A percentile compares a stretch with the other conserved stretches of the same genome.
Conservation (phyloP, 345 rosid genomes). For the Gossypium australe region DNA sequence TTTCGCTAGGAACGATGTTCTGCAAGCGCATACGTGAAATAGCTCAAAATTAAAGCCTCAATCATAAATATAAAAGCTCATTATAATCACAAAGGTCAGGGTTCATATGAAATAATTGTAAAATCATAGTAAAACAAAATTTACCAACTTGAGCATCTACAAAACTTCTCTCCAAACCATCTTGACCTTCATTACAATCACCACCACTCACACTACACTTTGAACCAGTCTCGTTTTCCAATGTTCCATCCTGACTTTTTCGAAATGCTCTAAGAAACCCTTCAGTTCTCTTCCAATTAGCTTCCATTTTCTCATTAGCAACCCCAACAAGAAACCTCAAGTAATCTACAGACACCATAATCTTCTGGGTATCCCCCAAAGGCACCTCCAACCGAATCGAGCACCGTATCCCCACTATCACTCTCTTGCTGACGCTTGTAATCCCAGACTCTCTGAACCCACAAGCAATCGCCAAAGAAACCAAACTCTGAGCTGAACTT, state of each 20-base stretch:
- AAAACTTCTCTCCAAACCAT: slow-evolving; percentile 18
- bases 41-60: not conserved
- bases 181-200: slow-evolving; percentile 13
- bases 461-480: slow-evolving; percentile 54
- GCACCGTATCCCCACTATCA: slow-evolving; percentile 77
- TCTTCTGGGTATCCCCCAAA: slow-evolving; percentile 43
- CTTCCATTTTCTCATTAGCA: slow-evolving; percentile 87
- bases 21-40: slow-evolving; percentile 40
- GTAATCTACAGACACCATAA: slow-evolving; percentile 59
- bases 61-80: not conserved
- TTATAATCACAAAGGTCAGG: not conserved
- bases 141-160: slow-evolving; percentile 36
- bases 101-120: not conserved
- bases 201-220: not conserved
- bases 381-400: slow-evolving; percentile 90
- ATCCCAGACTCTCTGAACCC: slow-evolving; percentile 91
- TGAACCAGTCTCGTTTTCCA: slow-evolving; percentile 13
- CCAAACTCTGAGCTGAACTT: slow-evolving; percentile 56
- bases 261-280: slow-evolving; percentile 47
- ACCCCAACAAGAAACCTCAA: slow-evolving; percentile 61
- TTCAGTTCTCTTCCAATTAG: slow-evolving; percentile 62
- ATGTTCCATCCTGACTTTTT: slow-evolving; percentile 30
- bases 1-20: slow-evolving; percentile 54
- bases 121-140: not conserved
- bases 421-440: slow-evolving; percentile 62